Conservation (phyloP, 345 rosid species). For the Punica granatum region DNA sequence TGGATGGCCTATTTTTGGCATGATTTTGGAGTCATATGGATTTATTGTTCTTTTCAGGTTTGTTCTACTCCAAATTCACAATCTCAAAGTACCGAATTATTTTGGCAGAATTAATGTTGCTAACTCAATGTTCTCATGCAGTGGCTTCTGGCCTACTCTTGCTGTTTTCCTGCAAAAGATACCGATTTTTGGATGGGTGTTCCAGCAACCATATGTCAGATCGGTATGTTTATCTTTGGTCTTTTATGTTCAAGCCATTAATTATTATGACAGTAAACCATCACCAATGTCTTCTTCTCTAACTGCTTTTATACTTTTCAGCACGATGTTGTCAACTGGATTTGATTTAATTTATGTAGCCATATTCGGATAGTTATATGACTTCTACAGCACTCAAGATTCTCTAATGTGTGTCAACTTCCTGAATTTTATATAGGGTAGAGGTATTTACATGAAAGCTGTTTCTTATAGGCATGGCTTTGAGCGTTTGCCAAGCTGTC, state of each 20-base stretch:
- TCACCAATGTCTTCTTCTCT: background rate
- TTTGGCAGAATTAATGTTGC: background rate
- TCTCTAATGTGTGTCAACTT: background rate
- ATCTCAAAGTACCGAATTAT: background rate
- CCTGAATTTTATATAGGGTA: background rate
- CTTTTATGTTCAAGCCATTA: background rate
- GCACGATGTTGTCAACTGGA: background rate
- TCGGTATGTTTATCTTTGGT: conserved; percentile 44
- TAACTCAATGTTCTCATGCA: conserved; percentile 24
- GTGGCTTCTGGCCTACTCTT: conserved; percentile 98
- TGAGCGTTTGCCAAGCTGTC: background rate
- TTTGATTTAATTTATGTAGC: background rate
- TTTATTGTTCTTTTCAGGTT: conserved; percentile 92
- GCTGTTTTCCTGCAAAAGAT: conserved; percentile 81
- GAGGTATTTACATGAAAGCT: background rate
- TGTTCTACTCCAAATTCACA: background rate
- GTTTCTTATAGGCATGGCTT: background rate
- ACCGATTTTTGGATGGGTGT: conserved; percentile 85
- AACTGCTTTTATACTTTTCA: background rate
- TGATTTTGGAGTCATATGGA: conserved; percentile 90
- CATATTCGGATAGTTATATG: background rate
- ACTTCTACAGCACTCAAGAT: background rate
- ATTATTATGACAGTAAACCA: background rate
- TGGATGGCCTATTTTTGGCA: conserved; percentile 90
- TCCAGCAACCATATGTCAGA: conserved; percentile 79